Conservation (phyloP, 1,284 basidiomycete genomes). For the Puccinia horiana region DNA sequence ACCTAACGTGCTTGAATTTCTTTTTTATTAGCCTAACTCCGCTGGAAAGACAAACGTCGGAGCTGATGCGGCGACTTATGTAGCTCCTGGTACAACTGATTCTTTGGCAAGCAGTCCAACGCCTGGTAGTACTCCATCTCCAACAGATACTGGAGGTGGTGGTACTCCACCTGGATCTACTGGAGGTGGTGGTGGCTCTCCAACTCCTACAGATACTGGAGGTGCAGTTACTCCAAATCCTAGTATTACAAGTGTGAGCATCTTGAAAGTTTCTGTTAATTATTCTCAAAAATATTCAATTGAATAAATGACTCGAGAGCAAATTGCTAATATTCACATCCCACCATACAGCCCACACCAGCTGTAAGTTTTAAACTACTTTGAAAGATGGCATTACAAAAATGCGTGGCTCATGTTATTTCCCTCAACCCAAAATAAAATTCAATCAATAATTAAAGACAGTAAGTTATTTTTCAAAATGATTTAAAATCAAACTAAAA, state of each 20-base stretch:
- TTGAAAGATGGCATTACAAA: background rate
- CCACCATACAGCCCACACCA: background rate
- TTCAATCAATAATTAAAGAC: background rate
- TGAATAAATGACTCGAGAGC: background rate
- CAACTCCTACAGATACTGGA: background rate
- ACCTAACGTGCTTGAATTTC: background rate
- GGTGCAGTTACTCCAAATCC: no score
- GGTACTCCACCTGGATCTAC: background rate
- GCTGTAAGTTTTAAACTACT: background rate
- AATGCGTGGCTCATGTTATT: background rate
- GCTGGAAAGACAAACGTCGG: no score
- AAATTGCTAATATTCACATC: background rate
- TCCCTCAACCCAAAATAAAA: no score
- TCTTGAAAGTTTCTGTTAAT: background rate
- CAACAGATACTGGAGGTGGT: no score
- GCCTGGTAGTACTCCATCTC: background rate
- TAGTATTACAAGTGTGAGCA: background rate
- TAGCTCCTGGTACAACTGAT: background rate
- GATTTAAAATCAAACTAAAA: background rate
- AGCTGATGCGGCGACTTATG: no score
- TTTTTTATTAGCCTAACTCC: background rate
- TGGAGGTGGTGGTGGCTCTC: background rate
- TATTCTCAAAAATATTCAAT: background rate
- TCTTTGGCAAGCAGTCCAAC: background rate
- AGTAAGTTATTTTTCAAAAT: background rate